Percentiles rank a stretch among this genome's conserved stretches.
Evolutionary conservation across 202 grass and related monocot genomes (phyloP).

Genomic region (Saccharum hybrid): DNA sequence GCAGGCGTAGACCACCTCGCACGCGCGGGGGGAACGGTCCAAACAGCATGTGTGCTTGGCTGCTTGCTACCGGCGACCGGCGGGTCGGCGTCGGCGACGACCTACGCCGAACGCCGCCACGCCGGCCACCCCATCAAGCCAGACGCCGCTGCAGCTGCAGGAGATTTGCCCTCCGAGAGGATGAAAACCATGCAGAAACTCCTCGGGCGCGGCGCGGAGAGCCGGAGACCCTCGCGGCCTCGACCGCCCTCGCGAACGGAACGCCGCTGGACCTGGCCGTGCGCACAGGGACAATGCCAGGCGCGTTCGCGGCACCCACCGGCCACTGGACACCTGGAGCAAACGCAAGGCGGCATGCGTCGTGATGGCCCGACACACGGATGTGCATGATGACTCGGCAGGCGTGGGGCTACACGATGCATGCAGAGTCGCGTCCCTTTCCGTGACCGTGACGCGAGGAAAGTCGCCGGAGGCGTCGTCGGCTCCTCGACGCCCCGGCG

Average conservation of each 20-base stretch:
- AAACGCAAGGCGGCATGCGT: background rate
- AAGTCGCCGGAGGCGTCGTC: background rate
- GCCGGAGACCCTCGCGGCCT: too few relatives aligned
- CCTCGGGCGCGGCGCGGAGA: too few relatives aligned
- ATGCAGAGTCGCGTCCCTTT: background rate
- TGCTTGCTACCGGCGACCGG: too few relatives aligned
- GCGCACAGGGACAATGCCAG: background rate
- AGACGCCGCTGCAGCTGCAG: too few relatives aligned
- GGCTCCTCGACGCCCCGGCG: too few relatives aligned
- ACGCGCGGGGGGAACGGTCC: background rate
- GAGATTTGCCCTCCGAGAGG: too few relatives aligned
- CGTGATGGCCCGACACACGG: background rate
- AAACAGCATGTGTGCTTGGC: background rate
- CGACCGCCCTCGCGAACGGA: background rate
- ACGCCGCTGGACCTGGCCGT: too few relatives aligned
- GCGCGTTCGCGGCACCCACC: background rate
- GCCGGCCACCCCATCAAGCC: too few relatives aligned
- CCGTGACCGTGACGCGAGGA: background rate
- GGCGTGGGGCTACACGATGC: background rate
- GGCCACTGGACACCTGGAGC: background rate
- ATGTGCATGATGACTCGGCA: slow-evolving; percentile 3
- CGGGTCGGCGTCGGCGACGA: too few relatives aligned
- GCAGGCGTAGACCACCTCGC: background rate
- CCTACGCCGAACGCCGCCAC: too few relatives aligned
- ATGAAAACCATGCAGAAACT: too few relatives aligned